Evolutionary conservation across 2,329 filamentous ascomycete species (phyloP), one percentile per base, ranked within the genome.

Genomic region (Botryotinia globosa): DNA sequence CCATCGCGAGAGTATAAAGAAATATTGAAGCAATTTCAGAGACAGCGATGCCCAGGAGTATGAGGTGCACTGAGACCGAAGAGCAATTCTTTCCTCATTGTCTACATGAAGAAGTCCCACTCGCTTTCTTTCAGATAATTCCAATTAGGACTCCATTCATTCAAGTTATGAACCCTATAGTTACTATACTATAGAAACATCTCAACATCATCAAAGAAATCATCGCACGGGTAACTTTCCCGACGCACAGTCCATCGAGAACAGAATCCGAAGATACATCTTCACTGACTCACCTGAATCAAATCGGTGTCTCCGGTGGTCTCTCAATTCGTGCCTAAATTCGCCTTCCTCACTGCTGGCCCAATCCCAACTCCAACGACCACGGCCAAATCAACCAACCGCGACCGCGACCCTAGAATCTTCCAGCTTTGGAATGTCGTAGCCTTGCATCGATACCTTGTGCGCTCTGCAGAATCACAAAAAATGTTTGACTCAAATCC

Each of bases 331-430:
- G 14, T 56, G n/a, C 51, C 51, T 56, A 18, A 18, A 8, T 56
- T 18, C 1, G 3, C 7, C n/a, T 29, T 18, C 51, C n/a, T 29
- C 25, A n/a, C 10, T n/a, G 7, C 4, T 6, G 48, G 25, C 18
- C 34, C 58, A 39, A 39, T 61, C 22, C 22, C 32, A n/a, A n/a
- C 34, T 42, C 61, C 61, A 63, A 42, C 18, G 42, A 45, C 42
- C 62, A 45, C 7, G 37, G 39, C 16, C 37, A 16, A 62, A 44
- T 39, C 37, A 25, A 25, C 39, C 62, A 62, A 25, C 62, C 42
- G 20, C 22, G n/a, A 64, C 62, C 42, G 62, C 62, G 62, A 64
- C 62, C 58, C 62, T 32, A 22, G 62, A 45, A 64, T 64, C 62
- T 64, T 64, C 62, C 42, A 64, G 34, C 34, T 62, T 62, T 42